Evolutionary conservation across 2,329 filamentous ascomycete genomes (phyloP), one percentile per base, ranked within the genome.

Genomic region (Talaromyces sp.): DNA sequence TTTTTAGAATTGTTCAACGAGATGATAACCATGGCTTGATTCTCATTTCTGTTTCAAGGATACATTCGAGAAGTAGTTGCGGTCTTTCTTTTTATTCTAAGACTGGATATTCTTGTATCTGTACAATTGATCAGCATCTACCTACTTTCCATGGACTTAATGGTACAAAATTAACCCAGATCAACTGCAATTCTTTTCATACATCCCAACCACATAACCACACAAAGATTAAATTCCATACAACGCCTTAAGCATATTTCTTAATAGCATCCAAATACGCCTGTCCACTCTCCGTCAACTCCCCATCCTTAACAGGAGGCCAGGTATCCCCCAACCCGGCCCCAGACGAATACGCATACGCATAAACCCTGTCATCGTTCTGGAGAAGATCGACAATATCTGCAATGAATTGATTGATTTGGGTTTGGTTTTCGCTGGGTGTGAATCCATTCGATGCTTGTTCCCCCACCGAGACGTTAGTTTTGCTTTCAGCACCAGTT

Each of bases 251-350:
- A 8, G 54, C 45, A 40, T 57, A 57, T 31, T 41, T 57, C 36
- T 43, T 48, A 10, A 57, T 57, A 19, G 54, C 54, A 57, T 48
- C 45, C 41, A 57, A 46, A 50, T 57, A 57, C 22, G 36, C 36
- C 36, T 22, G 54, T 9, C 54, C 54, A 51, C 54, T 57, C 19
- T 57, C 45, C 8, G 41, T 57, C 43, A 57, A 46, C 43, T 57
- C 8, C 15, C 45, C 54, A 17, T 57, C 28, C 13, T 19, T 39
- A 10, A 48, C 37, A 2, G 54, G 54, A 1, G 45, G 54, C 54
- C 54, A 57, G 2, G 45, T 48, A 57, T 51, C 15, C 17, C 54
- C 54, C 17, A 57, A 46, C 37, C 54, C 54, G n/a, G 36, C 36
- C 3, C 54, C 54, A 3, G 45, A 8, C 10, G 36, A 50, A 15